phyloP scores from a whole-genome alignment of 257 asterid genomes.

The Solanum paucissectum region DNA sequence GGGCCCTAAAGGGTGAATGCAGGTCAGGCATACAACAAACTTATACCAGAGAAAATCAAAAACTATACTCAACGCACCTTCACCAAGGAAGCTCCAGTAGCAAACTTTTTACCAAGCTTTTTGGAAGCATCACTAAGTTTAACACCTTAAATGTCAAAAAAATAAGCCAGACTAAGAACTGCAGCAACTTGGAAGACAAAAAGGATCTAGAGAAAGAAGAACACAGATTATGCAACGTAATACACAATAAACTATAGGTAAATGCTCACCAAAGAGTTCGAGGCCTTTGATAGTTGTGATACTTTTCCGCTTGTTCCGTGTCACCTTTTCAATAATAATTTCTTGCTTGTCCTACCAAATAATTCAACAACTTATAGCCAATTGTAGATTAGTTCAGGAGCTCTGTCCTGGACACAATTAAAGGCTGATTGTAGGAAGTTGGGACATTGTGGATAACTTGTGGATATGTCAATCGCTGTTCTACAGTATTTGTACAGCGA shows the following conservation, averaged over 20 bases:
- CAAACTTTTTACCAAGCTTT: conserved; percentile 96
- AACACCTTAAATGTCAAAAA: conserved; percentile 44
- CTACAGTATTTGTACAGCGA: not conserved
- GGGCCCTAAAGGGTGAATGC: conserved; percentile 51
- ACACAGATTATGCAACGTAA: not conserved
- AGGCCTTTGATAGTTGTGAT: conserved; percentile 94
- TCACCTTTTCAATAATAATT: conserved; percentile 84
- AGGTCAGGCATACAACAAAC: not conserved
- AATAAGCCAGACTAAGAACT: not conserved
- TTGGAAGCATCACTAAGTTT: conserved; percentile 91
- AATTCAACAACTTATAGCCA: not conserved
- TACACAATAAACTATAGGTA: not conserved
- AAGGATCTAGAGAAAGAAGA: not conserved
- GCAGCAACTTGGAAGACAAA: not conserved
- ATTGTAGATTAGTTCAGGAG: not conserved
- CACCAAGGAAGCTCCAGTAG: conserved; percentile 95
- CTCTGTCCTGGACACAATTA: not conserved
- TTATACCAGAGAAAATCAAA: not conserved
- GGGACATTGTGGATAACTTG: not conserved
- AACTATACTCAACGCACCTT: conserved; percentile 40
- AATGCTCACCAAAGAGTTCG: conserved; percentile 68
- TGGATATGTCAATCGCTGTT: not conserved
- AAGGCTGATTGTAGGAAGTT: not conserved
- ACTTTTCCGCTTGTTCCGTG: conserved; percentile 88
- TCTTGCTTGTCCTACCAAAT: conserved; percentile 76